Evolutionary conservation across 495 filamentous ascomycete species (phyloP).

Genomic region (Penicillium coffeae): DNA sequence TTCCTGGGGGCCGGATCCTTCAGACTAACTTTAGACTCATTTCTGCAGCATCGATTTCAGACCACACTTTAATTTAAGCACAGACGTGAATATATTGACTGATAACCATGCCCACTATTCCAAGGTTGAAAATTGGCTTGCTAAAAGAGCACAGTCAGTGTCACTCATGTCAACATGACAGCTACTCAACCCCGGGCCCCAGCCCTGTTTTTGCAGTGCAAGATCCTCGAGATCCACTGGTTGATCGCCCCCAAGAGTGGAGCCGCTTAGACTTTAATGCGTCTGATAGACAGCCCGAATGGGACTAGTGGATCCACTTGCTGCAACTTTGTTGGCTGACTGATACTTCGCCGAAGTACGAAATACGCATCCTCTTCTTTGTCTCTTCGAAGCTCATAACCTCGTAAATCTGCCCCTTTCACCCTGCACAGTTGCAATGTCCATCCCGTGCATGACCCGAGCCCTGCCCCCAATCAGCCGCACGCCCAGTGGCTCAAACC

Average conservation of each 20-base stretch:
- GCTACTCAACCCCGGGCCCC: too few relatives aligned
- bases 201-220: too few relatives aligned
- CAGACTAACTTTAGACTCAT: neutral
- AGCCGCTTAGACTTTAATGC: too few relatives aligned
- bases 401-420: neutral
- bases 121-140: too few relatives aligned
- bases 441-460: neutral
- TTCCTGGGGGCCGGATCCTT: neutral
- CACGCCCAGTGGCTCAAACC: neutral
- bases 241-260: neutral
- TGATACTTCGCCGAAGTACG: neutral
- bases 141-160: neutral
- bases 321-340: too few relatives aligned
- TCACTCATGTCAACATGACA: too few relatives aligned
- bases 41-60: neutral
- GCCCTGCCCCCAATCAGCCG: neutral
- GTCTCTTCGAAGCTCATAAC: neutral
- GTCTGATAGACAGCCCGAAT: too few relatives aligned
- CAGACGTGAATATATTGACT: too few relatives aligned
- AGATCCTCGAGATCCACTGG: neutral
- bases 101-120: too few relatives aligned
- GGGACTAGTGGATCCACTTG: neutral
- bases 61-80: neutral
- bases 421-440: neutral
- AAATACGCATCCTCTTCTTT: neutral